Evolutionary conservation across 176 grass and related monocot genomes (phyloP), one percentile per base, ranked within the genome.

Genomic region (Ensete glaucum): DNA sequence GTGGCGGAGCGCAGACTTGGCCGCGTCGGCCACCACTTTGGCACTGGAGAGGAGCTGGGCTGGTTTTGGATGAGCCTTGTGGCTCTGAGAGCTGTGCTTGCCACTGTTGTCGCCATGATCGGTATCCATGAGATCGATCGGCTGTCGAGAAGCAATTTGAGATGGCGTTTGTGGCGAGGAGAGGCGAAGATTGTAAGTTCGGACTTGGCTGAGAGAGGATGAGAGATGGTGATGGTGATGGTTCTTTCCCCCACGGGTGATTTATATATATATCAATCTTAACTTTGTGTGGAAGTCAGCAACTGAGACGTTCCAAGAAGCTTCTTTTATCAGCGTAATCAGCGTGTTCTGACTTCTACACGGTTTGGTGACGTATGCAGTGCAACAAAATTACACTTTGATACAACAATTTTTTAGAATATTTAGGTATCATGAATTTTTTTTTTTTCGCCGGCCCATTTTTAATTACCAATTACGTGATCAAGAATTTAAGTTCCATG

Each of bases 21-120:
- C 94, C 69, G 86, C 88, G 13, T 79, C 90, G 12, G 90, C 95
- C 78, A 99, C 73, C 68, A 89, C 86, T 81, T 99, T 90, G 13
- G 95, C 90, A 80, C 95, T 94, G 19, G 88, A 91, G 17, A 88
- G 81, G 29, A 99, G 86, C 63, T 91, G 86, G 34, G 83, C 75
- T 62, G 82, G 81, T 4, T 73, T 81, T 1, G 82, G 77, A 0
- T 75, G 77, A 10, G 74, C 77, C 1, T n/a, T 71, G 77, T 88
- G 85, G 64, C 78, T 75, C 50, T 64, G 70, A 2, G 80, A 49
- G 12, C 71, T 59, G 62, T 54, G 76, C 54, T 72, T 77, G 73
- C 72, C 77, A 69, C 76, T 74, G 82, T 57, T 76, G 82, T 72
- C 82, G 69, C 79, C 9, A n/a, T 9, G 67, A 70, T 70, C 67